Base-by-base conservation (phyloP, 139 green algal genomes). In the Auxenochlorella protothecoides region DNA sequence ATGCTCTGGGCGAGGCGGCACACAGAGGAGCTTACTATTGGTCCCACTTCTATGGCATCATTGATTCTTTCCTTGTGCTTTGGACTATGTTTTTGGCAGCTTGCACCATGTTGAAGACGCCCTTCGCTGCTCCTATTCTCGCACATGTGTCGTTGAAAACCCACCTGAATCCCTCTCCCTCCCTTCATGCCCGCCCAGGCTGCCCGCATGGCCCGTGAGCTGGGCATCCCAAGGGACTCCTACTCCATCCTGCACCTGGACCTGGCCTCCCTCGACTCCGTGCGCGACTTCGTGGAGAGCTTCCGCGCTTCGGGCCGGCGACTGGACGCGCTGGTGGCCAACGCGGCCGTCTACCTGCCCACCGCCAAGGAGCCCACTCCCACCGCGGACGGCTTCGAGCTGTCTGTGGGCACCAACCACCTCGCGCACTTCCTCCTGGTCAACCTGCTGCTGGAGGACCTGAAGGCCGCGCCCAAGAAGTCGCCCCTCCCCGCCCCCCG, bases 281-380 rank as follows among this genome's bases (percentile, higher is more conserved):
- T 97, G 11, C 83, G 89, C 57, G 68, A 85, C 65, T 97, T 98
- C 72, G 90, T 90, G 3, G 76, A 86, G 7, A 82, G 80, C 71
- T 96, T 96, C 84, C 68, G 70, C 8, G 75, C 71, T 44, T 80
- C 66, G 16, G 89, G 85, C 27, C 78, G 83, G 59, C 85, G 79
- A 59, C 72, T 97, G 69, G 90, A 96, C 68, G 76, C 79, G 3
- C 78, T 97, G 13, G 86, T 97, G n/a, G 90, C 83, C 86, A 98
- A 98, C 76, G 93, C 93, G 12, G 93, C 92, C 7, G 77, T 97
- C 3, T 97, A 98, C 84, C 77, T 93, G 77, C 92, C 92, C 61
- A 94, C 86, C 14, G 87, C 84, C 73, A 93, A 91, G 83, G 87
- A 94, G 80, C 92, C 92, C 54, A 78, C 68, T 53, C 96, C 86